Conservation (phyloP, 495 filamentous ascomycete genomes). For the Friedmanniomyces simplex region DNA sequence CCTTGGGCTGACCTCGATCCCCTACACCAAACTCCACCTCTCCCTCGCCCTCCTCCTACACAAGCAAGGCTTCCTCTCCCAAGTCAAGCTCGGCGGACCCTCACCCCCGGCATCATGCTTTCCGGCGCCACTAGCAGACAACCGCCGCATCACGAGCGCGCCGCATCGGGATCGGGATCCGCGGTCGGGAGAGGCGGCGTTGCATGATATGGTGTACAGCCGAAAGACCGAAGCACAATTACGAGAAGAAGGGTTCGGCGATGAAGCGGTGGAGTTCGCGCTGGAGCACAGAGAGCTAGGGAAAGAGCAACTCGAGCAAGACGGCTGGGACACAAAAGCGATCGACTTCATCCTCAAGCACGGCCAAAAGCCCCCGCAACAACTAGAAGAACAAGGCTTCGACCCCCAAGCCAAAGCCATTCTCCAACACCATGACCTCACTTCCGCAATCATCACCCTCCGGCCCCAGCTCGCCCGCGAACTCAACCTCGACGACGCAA, state of each 20-base stretch:
- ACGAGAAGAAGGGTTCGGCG: conserved; percentile 3
- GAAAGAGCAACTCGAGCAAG: conserved; percentile 9
- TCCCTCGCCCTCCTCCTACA: conserved; percentile 66
- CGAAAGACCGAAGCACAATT: neutral
- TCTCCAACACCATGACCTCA: neutral
- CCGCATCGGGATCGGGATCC: conserved; percentile 36
- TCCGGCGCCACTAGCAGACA: conserved; percentile 22
- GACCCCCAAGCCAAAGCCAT: conserved; percentile 56
- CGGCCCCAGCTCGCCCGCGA: neutral
- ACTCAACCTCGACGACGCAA: neutral
- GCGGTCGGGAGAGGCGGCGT: conserved; percentile 44
- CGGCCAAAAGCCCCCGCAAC: neutral
- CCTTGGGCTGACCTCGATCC: conserved; percentile 78
- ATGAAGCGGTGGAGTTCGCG: conserved; percentile 13
- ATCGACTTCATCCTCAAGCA: conserved; percentile 11
- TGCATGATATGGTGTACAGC: conserved; percentile 20
- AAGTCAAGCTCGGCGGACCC: conserved; percentile 67
- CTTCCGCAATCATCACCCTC: neutral
- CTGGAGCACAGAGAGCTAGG: conserved; percentile 2
- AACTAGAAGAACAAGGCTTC: conserved; percentile 37
- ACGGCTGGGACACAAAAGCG: conserved; percentile 11
- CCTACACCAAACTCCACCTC: conserved; percentile 71
- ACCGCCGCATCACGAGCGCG: conserved; percentile 16
- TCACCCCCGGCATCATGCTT: conserved; percentile 49
- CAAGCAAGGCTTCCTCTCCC: conserved; percentile 67